These are phyloP conservation scores for Sporothrix brunneoviolacea DNA, from an alignment of 2,329 filamentous ascomycete genomes.

Conservation along the genomic window DNA sequence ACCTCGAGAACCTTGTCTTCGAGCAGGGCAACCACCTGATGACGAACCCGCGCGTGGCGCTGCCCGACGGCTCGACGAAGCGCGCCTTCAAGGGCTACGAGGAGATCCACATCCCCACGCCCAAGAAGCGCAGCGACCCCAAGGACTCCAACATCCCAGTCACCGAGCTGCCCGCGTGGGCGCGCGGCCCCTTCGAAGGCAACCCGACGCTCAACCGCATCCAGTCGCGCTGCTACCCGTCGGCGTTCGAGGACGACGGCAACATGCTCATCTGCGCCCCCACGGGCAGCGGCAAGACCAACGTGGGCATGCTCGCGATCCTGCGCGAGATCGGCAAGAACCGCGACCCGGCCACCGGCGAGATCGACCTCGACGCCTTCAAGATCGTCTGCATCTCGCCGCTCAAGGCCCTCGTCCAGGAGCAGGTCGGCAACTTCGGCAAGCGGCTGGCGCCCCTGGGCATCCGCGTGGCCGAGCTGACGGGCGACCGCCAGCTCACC, in stretches of 20 bases:
- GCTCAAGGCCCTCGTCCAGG: conserved; percentile 89
- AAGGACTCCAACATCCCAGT: conserved; percentile 77
- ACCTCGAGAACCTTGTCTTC: conserved; percentile 92
- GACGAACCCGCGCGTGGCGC: conserved; percentile 94
- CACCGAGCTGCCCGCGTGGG: conserved; percentile 87
- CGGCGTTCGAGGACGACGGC: conserved; percentile 86
- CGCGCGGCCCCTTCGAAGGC: conserved; percentile 74
- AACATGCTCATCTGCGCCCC: conserved; percentile 98
- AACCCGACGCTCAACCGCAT: conserved; percentile 89
- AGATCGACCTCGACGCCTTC: conserved; percentile 91
- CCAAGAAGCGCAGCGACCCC: conserved; percentile 77
- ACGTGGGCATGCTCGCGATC: conserved; percentile 96
- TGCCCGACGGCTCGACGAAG: conserved; percentile 93
- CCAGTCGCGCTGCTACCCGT: conserved; percentile 86
- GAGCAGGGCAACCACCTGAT: conserved; percentile 98
- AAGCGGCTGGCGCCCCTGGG: conserved; percentile 85
- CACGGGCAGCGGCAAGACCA: conserved; percentile 96
- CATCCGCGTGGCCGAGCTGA: conserved; percentile 89
- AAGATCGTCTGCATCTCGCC: conserved; percentile 98
- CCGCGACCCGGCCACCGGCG: conserved; percentile 78
- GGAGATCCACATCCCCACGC: conserved; percentile 92
- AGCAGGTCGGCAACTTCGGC: conserved; percentile 97
- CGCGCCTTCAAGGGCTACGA: conserved; percentile 96
- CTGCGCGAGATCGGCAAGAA: conserved; percentile 95
- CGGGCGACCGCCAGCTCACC: conserved; percentile 93